These are phyloP conservation scores for Sindora glabra DNA, from an alignment of 306 rosid genomes.

Conservation along the genomic window DNA sequence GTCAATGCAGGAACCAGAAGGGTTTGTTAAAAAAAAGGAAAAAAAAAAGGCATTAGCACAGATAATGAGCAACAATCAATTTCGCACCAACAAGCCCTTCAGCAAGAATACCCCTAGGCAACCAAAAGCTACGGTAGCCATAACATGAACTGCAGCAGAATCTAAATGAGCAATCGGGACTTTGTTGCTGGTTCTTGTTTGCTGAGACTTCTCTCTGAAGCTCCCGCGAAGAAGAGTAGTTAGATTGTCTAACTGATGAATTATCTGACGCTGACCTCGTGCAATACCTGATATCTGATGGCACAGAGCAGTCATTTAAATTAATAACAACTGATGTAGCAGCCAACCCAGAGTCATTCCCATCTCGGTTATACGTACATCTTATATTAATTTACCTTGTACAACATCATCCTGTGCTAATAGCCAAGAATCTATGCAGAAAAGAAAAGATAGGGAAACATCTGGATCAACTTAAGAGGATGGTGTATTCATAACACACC, in stretches of 20 bases:
- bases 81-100: constrained; percentile 41
- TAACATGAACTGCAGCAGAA: constrained; percentile 28
- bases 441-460: neutral
- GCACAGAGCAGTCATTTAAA: neutral
- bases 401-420: too few species aligned
- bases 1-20: constrained; percentile 36
- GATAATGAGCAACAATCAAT: constrained; percentile 23
- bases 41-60: neutral
- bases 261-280: constrained; percentile 74
- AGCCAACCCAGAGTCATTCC: neutral
- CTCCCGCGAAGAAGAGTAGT: constrained; percentile 54
- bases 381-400: neutral
- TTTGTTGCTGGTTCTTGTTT: constrained; percentile 49
- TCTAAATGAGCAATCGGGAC: constrained; percentile 20
- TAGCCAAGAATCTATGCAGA: too few species aligned
- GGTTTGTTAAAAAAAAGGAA: constrained; percentile 15
- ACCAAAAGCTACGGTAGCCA: constrained; percentile 49
- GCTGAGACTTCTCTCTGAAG: constrained; percentile 35
- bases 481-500: too few species aligned
- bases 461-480: neutral
- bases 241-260: constrained; percentile 77
- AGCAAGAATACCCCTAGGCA: constrained; percentile 62
- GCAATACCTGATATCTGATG: constrained; percentile 53
- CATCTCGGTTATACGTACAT: neutral
- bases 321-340: neutral